Conservation (phyloP, 2,329 filamentous ascomycete species). For the Talaromyces sp. region DNA sequence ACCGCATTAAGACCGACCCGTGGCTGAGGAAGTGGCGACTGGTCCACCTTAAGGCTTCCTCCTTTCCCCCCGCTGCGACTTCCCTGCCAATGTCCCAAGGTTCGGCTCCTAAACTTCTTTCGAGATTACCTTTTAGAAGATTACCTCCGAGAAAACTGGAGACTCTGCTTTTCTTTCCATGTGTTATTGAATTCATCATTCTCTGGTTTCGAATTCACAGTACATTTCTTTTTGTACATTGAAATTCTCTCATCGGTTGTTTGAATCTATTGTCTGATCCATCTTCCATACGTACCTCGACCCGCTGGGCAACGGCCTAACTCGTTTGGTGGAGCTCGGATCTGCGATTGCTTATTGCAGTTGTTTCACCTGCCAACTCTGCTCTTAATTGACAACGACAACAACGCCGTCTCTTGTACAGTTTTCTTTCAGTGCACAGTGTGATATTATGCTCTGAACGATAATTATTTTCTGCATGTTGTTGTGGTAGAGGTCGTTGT, state of each 20-base stretch:
- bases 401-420: background rate
- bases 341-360: background rate
- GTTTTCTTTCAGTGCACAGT: background rate
- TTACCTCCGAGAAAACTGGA: background rate
- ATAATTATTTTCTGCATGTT: background rate
- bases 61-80: background rate
- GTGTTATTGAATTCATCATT: too few species aligned
- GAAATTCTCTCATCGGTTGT: background rate
- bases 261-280: too few species aligned
- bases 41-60: background rate
- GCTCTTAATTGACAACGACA: background rate
- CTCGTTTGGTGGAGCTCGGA: slow-evolving; percentile 1
- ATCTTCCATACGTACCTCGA: background rate
- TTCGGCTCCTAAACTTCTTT: background rate
- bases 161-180: background rate
- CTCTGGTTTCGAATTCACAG: background rate
- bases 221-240: background rate
- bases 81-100: background rate
- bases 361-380: background rate
- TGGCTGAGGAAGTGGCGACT: background rate
- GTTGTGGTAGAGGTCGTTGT: background rate
- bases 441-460: background rate
- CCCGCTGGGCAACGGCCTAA: background rate
- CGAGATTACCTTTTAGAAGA: background rate
- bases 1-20: background rate